Percentiles rank a stretch among this genome's conserved stretches.
Conservation (phyloP, 1,284 basidiomycete genomes). For the Malassezia brasiliensis region DNA sequence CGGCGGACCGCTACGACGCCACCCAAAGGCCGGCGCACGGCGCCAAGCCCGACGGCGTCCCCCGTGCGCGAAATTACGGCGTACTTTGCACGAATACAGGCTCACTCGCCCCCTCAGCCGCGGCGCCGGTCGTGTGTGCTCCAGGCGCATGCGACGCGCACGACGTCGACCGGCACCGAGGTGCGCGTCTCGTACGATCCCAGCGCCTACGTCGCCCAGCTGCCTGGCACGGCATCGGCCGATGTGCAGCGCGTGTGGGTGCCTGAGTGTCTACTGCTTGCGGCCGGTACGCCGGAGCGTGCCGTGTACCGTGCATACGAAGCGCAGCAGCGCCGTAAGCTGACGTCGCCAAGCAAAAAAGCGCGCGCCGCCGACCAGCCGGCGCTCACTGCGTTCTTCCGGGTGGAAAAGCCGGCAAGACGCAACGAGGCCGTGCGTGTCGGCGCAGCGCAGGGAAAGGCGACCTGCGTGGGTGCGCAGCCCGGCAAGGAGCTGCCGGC, state of each 20-base stretch:
- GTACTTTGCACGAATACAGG: background rate
- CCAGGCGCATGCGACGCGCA: background rate
- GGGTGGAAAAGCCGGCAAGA: background rate
- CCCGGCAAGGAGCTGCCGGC: too few relatives aligned
- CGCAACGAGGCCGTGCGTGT: background rate
- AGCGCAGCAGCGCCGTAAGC: background rate
- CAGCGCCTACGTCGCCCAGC: background rate
- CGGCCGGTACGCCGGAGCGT: background rate
- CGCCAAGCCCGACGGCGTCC: background rate
- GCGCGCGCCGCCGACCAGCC: background rate
- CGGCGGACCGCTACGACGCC: too few relatives aligned
- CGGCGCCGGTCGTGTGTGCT: background rate
- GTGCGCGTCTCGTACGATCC: conserved; percentile 2
- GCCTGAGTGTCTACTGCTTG: background rate
- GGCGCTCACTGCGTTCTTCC: background rate
- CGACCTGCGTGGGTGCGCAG: too few relatives aligned
- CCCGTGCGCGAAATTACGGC: background rate
- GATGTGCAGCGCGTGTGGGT: conserved; percentile 1
- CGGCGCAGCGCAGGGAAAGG: too few relatives aligned
- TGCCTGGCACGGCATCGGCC: background rate
- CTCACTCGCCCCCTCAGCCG: background rate
- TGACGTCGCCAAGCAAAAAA: background rate
- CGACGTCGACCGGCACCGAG: background rate
- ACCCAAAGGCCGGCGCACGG: too few relatives aligned
- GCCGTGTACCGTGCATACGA: background rate